Percentiles rank a stretch among this genome's conserved stretches.
Evolutionary conservation across 1,284 basidiomycete genomes (phyloP).

Genomic region (Leccinum subrobustum): DNA sequence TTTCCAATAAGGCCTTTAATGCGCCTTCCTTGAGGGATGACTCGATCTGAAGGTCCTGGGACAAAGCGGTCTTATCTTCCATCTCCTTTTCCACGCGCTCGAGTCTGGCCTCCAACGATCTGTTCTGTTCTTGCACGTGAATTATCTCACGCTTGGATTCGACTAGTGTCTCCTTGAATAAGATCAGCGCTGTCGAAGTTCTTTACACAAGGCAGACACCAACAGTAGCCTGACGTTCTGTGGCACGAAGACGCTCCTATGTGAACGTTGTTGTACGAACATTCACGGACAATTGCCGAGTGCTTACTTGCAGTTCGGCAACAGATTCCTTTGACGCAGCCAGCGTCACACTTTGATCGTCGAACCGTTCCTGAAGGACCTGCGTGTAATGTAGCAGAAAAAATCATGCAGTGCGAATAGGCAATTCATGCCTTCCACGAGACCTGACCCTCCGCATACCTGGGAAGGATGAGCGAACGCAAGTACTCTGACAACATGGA

Average conservation of each 20-base stretch:
- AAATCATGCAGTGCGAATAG: not conserved
- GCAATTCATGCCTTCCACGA: slow-evolving; percentile 27
- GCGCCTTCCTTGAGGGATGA: slow-evolving; percentile 29
- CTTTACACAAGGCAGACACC: slow-evolving; percentile 2
- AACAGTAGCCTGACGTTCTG: slow-evolving; percentile 19
- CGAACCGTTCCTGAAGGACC: slow-evolving; percentile 59
- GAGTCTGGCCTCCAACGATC: slow-evolving; percentile 14
- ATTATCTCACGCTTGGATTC: slow-evolving; percentile 19
- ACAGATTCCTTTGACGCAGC: slow-evolving; percentile 51
- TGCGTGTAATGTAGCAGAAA: slow-evolving; percentile 22
- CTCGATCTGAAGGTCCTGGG: slow-evolving; percentile 25
- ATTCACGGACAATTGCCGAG: not conserved
- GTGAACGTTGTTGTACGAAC: not conserved
- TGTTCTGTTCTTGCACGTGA: slow-evolving; percentile 26
- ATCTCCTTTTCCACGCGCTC: slow-evolving; percentile 14
- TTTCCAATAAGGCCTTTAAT: slow-evolving; percentile 23
- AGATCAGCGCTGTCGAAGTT: slow-evolving; percentile 2
- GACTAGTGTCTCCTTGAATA: slow-evolving; percentile 18
- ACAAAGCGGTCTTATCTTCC: slow-evolving; percentile 12
- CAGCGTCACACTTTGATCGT: slow-evolving; percentile 52
- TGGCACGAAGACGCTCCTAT: slow-evolving; percentile 22
- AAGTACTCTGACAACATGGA: not conserved
- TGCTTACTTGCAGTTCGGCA: slow-evolving; percentile 51
- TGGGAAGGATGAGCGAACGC: slow-evolving; percentile 5
- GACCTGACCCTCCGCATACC: slow-evolving; percentile 34